Percentiles rank a stretch among this genome's conserved stretches.
Evolutionary conservation across 2,329 filamentous ascomycete genomes (phyloP).

Genomic region (Didymella pomorum): DNA sequence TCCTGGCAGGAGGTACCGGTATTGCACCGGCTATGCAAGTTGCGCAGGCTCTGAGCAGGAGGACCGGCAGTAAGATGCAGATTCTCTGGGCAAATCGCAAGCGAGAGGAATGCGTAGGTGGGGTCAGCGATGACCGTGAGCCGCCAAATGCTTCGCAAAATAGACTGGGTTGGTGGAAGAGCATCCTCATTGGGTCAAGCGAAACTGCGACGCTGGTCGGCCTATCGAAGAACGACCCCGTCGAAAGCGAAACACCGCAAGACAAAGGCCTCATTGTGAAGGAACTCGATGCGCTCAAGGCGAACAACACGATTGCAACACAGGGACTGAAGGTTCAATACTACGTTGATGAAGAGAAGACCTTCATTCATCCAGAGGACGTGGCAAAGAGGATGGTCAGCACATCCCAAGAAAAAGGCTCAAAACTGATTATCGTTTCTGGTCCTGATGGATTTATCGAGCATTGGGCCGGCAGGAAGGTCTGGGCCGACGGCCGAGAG

Average conservation of each 20-base stretch:
- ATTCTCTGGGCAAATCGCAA: conserved; percentile 84
- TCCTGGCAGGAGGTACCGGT: conserved; percentile 91
- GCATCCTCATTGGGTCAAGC: conserved; percentile 30
- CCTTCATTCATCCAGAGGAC: conserved; percentile 62
- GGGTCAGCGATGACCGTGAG: conserved; percentile 59
- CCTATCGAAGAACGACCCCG: conserved; percentile 14
- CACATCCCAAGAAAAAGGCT: conserved; percentile 51
- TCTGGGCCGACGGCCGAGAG: conserved; percentile 76
- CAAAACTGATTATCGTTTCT: conserved; percentile 80
- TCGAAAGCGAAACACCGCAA: conserved; percentile 4
- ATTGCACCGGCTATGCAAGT: conserved; percentile 89
- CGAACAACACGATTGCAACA: conserved; percentile 26
- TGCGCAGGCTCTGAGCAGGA: conserved; percentile 67
- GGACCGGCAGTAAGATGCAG: conserved; percentile 60
- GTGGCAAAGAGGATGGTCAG: conserved; percentile 42
- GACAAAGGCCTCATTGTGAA: conserved; percentile 62
- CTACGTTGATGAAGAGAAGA: conserved; percentile 82
- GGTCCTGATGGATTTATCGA: conserved; percentile 90
- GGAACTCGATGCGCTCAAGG: conserved; percentile 70
- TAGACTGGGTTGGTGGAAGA: conserved; percentile 40
- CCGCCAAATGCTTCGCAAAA: conserved; percentile 13
- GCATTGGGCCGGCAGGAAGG: conserved; percentile 80
- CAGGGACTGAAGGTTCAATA: conserved; percentile 66
- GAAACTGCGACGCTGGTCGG: conserved; percentile 17
- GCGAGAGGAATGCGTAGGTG: conserved; percentile 70